A percentile compares a stretch with the other conserved stretches of the same genome.
Conservation (phyloP, 2,329 filamentous ascomycete genomes). For the Beauveria asiatica region DNA sequence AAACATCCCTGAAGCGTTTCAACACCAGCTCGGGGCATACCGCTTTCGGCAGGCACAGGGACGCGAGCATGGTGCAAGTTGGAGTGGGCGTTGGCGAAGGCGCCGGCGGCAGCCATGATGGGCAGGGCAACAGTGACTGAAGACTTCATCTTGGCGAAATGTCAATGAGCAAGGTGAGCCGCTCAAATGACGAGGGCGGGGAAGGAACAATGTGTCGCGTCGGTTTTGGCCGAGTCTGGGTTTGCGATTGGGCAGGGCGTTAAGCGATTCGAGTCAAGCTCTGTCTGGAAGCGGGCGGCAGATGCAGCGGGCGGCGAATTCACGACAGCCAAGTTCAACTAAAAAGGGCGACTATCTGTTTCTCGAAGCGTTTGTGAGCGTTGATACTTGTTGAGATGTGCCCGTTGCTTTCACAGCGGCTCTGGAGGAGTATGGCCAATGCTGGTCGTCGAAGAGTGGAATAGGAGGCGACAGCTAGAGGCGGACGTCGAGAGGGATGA, state of each 20-base stretch:
- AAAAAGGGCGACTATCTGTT: not conserved
- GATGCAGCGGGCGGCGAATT: not conserved
- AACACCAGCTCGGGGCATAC: slow-evolving; percentile 27
- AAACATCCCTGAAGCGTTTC: slow-evolving; percentile 45
- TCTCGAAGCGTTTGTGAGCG: not conserved
- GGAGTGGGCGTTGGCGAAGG: slow-evolving; percentile 13
- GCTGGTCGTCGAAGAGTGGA: not conserved
- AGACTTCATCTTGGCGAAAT: slow-evolving; percentile 1
- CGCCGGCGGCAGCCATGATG: slow-evolving; percentile 21
- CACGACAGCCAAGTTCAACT: not conserved
- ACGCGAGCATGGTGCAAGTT: slow-evolving; percentile 6
- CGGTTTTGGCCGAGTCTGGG: not conserved
- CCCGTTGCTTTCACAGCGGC: not conserved
- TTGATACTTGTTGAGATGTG: not conserved
- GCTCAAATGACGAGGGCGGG: not conserved
- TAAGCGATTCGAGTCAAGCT: not conserved
- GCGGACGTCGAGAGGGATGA: not conserved
- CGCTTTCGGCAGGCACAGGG: slow-evolving; percentile 21
- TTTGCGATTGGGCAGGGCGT: not conserved
- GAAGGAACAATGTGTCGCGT: not conserved
- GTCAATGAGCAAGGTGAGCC: not conserved
- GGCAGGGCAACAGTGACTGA: slow-evolving; percentile 15
- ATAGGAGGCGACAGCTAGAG: not conserved
- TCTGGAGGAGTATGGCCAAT: not conserved
- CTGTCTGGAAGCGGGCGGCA: not conserved